These are phyloP conservation scores for Amanita thiersii DNA, from an alignment of 768 basidiomycete species.

Conservation along the genomic window DNA sequence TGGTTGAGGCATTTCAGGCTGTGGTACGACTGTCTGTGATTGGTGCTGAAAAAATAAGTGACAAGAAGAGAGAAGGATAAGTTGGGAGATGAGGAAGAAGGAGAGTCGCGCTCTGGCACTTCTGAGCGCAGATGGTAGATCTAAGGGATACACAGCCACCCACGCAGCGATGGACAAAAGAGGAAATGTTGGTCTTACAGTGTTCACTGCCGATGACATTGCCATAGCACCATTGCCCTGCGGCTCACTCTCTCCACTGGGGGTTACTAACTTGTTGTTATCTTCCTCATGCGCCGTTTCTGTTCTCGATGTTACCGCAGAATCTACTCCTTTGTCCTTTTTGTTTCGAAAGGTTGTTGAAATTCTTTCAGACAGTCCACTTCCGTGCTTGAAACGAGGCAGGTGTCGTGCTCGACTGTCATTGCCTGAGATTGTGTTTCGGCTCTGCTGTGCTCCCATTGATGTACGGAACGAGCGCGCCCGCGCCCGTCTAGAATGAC, in stretches of 20 bases:
- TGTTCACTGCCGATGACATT: neutral
- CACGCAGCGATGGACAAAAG: neutral
- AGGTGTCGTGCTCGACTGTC: neutral
- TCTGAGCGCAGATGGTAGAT: too few relatives aligned
- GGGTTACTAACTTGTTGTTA: neutral
- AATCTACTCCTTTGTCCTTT: neutral
- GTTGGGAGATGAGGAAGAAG: neutral
- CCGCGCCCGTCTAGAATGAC: neutral
- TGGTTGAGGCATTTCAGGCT: slow-evolving; percentile 12
- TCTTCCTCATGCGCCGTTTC: neutral
- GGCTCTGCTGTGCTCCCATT: slow-evolving; percentile 7
- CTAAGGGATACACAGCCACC: slow-evolving; percentile 6
- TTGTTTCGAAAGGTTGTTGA: neutral
- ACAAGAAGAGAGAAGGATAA: neutral
- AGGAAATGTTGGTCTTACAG: neutral
- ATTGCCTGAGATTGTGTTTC: neutral
- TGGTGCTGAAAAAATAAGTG: neutral
- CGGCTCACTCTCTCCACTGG: neutral
- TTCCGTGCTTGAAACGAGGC: neutral
- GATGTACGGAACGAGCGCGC: too few relatives aligned
- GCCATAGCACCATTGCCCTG: neutral
- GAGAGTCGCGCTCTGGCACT: neutral
- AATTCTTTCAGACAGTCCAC: neutral
- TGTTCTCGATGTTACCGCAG: too few relatives aligned
- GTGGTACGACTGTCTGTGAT: neutral